Conservation (phyloP, 768 basidiomycete species). For the Strobilomyces dryophilus region DNA sequence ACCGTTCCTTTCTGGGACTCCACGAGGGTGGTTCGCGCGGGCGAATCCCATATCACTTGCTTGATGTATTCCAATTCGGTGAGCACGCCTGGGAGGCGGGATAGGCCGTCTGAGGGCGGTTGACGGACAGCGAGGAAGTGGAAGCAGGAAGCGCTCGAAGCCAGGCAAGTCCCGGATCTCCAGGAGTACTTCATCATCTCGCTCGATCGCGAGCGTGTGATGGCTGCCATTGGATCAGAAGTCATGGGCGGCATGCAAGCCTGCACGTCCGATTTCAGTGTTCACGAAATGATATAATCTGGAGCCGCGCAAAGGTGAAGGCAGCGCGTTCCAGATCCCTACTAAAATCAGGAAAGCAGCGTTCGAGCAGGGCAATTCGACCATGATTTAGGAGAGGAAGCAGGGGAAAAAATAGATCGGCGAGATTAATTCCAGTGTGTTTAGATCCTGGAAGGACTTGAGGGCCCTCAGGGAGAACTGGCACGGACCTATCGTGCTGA, state of each 20-base stretch:
- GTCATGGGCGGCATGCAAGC: constrained; percentile 64
- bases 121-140: too few species aligned
- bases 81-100: too few species aligned
- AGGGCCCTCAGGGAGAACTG: constrained; percentile 65
- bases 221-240: too few species aligned
- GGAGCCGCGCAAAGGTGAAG: constrained; percentile 37
- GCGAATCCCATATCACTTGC: too few species aligned
- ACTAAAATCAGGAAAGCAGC: constrained; percentile 38
- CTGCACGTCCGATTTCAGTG: constrained; percentile 68
- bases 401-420: constrained; percentile 61
- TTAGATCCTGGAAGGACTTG: constrained; percentile 68
- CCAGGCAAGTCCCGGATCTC: too few species aligned
- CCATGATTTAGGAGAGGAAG: constrained; percentile 31
- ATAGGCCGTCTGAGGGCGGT: too few species aligned
- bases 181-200: too few species aligned
- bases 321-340: constrained; percentile 55
- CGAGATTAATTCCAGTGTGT: constrained; percentile 59
- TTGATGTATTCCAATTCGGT: too few species aligned
- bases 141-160: too few species aligned
- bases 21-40: too few species aligned
- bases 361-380: constrained; percentile 44
- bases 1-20: too few species aligned
- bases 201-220: too few species aligned
- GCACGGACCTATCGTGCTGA: constrained; percentile 74
- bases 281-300: constrained; percentile 62